Evolutionary conservation across 1,139 yeast genomes (phyloP).

Genomic region (Lodderomyces elongisporus): DNA sequence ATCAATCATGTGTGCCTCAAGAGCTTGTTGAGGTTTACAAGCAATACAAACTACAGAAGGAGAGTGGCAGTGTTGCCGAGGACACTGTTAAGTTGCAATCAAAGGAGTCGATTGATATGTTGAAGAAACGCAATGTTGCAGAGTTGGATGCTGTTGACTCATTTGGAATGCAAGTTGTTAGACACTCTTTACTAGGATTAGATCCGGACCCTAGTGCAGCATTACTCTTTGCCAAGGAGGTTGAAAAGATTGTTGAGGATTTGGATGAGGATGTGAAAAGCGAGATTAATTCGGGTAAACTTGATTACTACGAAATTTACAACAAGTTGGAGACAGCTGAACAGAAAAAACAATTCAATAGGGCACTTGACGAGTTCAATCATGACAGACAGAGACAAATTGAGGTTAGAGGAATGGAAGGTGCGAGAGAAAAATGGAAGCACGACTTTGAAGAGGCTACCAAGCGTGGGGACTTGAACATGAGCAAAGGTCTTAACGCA

Average conservation of each 20-base stretch:
- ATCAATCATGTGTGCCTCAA: constrained; percentile 28
- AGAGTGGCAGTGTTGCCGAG: constrained; percentile 13
- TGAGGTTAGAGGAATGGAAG: constrained; percentile 76
- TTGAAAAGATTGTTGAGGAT: constrained; percentile 32
- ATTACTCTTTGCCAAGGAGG: constrained; percentile 14
- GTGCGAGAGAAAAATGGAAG: constrained; percentile 86
- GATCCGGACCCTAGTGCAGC: constrained; percentile 15
- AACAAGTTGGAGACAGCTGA: constrained; percentile 45
- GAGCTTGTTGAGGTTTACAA: constrained; percentile 30
- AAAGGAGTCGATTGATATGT: constrained; percentile 25
- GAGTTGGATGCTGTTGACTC: constrained; percentile 68
- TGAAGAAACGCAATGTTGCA: constrained; percentile 47
- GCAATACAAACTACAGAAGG: constrained; percentile 12
- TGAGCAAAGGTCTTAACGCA: constrained; percentile 61
- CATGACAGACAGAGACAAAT: constrained; percentile 68
- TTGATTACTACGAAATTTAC: constrained; percentile 63
- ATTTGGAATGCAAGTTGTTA: constrained; percentile 72
- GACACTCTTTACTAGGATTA: constrained; percentile 73
- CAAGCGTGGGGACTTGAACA: constrained; percentile 54
- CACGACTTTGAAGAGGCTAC: constrained; percentile 71
- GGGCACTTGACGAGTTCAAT: constrained; percentile 62
- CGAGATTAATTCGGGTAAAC: constrained; percentile 7
- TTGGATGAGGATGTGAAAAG: constrained; percentile 23
- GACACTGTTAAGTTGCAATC: constrained; percentile 24
- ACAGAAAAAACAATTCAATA: constrained; percentile 55